Evolutionary conservation across 2,329 filamentous ascomycete species (phyloP), one percentile per base, ranked within the genome.

Genomic region (Rachicladosporium sp.): DNA sequence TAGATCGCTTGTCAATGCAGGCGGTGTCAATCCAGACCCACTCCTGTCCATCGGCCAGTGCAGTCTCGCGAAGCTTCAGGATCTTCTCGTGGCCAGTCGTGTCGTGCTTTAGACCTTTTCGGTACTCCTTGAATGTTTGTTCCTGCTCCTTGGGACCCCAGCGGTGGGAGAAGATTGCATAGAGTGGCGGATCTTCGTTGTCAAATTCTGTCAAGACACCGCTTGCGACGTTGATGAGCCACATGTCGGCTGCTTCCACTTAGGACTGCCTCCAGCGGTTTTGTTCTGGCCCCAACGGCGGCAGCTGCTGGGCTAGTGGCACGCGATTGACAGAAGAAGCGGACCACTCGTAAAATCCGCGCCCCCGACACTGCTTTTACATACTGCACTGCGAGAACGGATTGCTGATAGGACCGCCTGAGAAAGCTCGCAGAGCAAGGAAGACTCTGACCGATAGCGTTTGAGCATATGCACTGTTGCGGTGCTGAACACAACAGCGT

Each of bases 161-260:
- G 12, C 48, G 49, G 35, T 53, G 50, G 4, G 43, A 48, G 6
- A 53, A 41, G 11, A 53, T 52, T 10, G 49, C 49, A 32, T 53
- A 53, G 7, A 15, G 43, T 36, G 19, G 47, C 46, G 35, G 47
- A 44, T 8, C 46, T 32, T 51, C 49, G 15, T 46, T 37, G 21
- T 42, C 42, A 29, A 47, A 51, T 4, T 46, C 11, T 31, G 46
- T 31, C n/a, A 50, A 35, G 1, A 19, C 29, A 12, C 42, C 33
- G 1, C 38, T 43, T 6, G 8, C 11, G 3, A 37, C 27, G 19
- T 46, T 41, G 9, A 50, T 34, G 8, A 50, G 38, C 32, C 47
- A 41, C 47, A 46, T 50, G 29, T 19, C 15, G 15, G 15, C 15
- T 19, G 15, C 15, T 19, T 19, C 15, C 15, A 19, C 15, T 19